These are phyloP conservation scores for Proteromonas lacertae DNA, from an alignment of 352 stramenopile species.

Conservation along the genomic window DNA sequence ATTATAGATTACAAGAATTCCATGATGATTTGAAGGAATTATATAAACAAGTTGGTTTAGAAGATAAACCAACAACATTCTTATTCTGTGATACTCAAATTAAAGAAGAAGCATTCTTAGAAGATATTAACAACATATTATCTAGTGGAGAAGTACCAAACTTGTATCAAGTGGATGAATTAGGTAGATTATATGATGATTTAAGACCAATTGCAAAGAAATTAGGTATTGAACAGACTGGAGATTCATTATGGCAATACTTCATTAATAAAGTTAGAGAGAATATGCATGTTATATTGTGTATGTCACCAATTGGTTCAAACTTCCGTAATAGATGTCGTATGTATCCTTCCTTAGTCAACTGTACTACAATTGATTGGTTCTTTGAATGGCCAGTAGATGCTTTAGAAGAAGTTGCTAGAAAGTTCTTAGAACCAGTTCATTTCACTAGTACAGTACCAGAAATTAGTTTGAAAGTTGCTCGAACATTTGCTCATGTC, in stretches of 20 bases:
- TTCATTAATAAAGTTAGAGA: conserved; percentile 39
- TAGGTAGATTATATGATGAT: conserved; percentile 32
- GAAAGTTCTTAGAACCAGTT: conserved; percentile 53
- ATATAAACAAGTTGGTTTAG: conserved; percentile 18
- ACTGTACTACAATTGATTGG: conserved; percentile 70
- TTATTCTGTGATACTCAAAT: conserved; percentile 69
- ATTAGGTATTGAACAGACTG: conserved; percentile 30
- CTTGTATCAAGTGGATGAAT: conserved; percentile 55
- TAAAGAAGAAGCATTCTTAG: conserved; percentile 55
- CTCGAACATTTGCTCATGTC: conserved; percentile 39
- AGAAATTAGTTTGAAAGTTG: conserved; percentile 23
- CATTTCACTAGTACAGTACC: conserved; percentile 30
- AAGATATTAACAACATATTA: conserved; percentile 64
- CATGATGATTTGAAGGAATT: conserved; percentile 61
- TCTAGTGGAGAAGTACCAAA: conserved; percentile 52
- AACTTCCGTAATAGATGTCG: conserved; percentile 25
- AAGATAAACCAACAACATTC: conserved; percentile 43
- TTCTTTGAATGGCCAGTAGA: conserved; percentile 48
- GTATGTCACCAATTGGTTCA: conserved; percentile 54
- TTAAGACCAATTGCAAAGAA: conserved; percentile 27
- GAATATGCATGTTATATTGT: conserved; percentile 58
- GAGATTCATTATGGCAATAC: conserved; percentile 49
- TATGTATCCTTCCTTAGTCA: conserved; percentile 53
- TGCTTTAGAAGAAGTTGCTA: conserved; percentile 49
- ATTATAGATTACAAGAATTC: conserved; percentile 49